Conservation (phyloP, 1,284 basidiomycete genomes). For the Irpex sp. region DNA sequence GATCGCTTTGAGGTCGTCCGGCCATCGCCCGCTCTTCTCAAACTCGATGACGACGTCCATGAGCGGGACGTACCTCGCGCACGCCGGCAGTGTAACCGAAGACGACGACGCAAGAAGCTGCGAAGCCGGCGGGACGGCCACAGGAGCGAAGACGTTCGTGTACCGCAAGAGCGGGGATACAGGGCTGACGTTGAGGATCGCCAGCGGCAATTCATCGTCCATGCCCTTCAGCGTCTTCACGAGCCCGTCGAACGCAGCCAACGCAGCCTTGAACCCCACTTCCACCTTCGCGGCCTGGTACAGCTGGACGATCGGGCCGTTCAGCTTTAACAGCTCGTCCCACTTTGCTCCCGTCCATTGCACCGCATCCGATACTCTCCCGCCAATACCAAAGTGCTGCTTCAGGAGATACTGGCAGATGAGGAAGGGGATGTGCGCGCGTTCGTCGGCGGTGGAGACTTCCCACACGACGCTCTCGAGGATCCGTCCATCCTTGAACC, state of each 20-base stretch:
- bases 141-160: conserved; percentile 78
- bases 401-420: conserved; percentile 76
- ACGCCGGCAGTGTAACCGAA: conserved; percentile 37
- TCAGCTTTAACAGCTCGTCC: conserved; percentile 68
- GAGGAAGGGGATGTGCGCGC: conserved; percentile 72
- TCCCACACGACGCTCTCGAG: conserved; percentile 95
- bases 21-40: conserved; percentile 91
- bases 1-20: conserved; percentile 89
- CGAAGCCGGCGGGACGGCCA: conserved; percentile 44
- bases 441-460: conserved; percentile 70
- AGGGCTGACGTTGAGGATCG: conserved; percentile 76
- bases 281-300: conserved; percentile 44
- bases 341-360: conserved; percentile 24
- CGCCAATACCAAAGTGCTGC: conserved; percentile 68
- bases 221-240: conserved; percentile 77
- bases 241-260: conserved; percentile 79
- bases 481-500: conserved; percentile 96
- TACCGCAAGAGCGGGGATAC: conserved; percentile 78
- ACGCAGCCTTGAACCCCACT: conserved; percentile 75
- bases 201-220: conserved; percentile 79
- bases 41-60: conserved; percentile 83
- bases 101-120: conserved; percentile 28
- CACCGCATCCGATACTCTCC: conserved; percentile 43
- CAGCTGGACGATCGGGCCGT: conserved; percentile 49
- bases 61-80: conserved; percentile 63